Conservation (phyloP, 345 rosid genomes). For the Moricandia moricandioides region DNA sequence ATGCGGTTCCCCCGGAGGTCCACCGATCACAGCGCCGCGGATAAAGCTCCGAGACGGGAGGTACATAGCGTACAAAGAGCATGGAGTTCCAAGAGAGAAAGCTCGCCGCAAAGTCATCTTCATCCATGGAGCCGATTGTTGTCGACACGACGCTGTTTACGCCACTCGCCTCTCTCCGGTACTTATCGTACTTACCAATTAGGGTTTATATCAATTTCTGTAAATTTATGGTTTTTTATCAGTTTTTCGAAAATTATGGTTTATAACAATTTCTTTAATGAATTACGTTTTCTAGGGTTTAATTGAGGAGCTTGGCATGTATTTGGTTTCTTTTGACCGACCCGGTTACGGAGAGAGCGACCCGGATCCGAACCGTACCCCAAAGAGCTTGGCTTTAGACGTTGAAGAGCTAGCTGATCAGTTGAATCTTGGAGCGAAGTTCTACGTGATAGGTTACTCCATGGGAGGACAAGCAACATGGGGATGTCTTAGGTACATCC, state of each 20-base stretch:
- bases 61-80: slow-evolving; percentile 52
- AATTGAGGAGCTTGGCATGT: slow-evolving; percentile 43
- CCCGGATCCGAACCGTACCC: slow-evolving; percentile 50
- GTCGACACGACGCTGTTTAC: slow-evolving; percentile 40
- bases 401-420: slow-evolving; percentile 66
- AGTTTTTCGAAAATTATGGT: too few species aligned
- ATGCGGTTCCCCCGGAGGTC: slow-evolving; percentile 45
- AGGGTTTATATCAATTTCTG: neutral
- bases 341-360: slow-evolving; percentile 74
- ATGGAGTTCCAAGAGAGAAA: slow-evolving; percentile 44
- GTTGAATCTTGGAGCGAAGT: slow-evolving; percentile 46
- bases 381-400: slow-evolving; percentile 45
- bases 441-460: slow-evolving; percentile 48
- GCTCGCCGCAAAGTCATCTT: slow-evolving; percentile 48
- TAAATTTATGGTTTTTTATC: too few species aligned
- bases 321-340: slow-evolving; percentile 54
- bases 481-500: slow-evolving; percentile 59
- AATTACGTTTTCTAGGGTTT: slow-evolving; percentile 36
- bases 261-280: neutral
- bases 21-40: slow-evolving; percentile 47
- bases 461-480: slow-evolving; percentile 54
- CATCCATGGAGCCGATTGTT: slow-evolving; percentile 46
- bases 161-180: slow-evolving; percentile 41
- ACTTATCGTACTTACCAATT: neutral
- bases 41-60: slow-evolving; percentile 60